Conservation (phyloP, 2,329 filamentous ascomycete species). For the Mycocentrospora acerina region DNA sequence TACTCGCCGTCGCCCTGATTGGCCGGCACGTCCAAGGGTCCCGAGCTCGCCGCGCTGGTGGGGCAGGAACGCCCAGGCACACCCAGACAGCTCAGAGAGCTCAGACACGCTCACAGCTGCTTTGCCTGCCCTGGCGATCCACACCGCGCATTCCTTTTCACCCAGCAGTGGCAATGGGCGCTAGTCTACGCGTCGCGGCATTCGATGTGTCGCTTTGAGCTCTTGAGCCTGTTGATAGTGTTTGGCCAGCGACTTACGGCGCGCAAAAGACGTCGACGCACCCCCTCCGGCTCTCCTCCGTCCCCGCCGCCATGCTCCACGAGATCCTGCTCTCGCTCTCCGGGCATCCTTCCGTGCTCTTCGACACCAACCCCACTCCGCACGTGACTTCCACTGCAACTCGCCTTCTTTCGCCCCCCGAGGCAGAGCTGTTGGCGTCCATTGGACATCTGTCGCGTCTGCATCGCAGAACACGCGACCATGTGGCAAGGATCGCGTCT, state of each 20-base stretch:
- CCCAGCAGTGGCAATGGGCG: slow-evolving; percentile 15
- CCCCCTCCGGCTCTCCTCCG: slow-evolving; percentile 7
- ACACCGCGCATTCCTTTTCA: not conserved
- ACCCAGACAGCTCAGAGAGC: too few relatives aligned
- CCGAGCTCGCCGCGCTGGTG: too few relatives aligned
- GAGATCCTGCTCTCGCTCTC: slow-evolving; percentile 96
- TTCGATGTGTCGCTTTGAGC: slow-evolving; percentile 41
- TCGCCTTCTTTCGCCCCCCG: slow-evolving; percentile 68
- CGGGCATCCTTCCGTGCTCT: slow-evolving; percentile 86
- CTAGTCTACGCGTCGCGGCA: slow-evolving; percentile 18
- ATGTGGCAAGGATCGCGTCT: slow-evolving; percentile 66
- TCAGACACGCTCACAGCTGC: not conserved
- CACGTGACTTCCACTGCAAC: slow-evolving; percentile 43
- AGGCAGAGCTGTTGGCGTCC: slow-evolving; percentile 76
- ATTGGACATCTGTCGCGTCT: slow-evolving; percentile 76
- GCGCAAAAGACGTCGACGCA: slow-evolving; percentile 12
- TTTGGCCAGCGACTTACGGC: slow-evolving; percentile 27
- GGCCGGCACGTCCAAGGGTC: too few relatives aligned
- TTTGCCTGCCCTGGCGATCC: not conserved
- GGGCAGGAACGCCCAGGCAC: too few relatives aligned
- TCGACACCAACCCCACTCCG: slow-evolving; percentile 54
- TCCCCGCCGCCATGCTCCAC: slow-evolving; percentile 75
- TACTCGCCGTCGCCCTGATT: slow-evolving; percentile 6
- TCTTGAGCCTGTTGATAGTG: slow-evolving; percentile 36
- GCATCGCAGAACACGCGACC: slow-evolving; percentile 70